Evolutionary conservation across 768 basidiomycete species (phyloP).

Genomic region (Tricholoma furcatifolium): DNA sequence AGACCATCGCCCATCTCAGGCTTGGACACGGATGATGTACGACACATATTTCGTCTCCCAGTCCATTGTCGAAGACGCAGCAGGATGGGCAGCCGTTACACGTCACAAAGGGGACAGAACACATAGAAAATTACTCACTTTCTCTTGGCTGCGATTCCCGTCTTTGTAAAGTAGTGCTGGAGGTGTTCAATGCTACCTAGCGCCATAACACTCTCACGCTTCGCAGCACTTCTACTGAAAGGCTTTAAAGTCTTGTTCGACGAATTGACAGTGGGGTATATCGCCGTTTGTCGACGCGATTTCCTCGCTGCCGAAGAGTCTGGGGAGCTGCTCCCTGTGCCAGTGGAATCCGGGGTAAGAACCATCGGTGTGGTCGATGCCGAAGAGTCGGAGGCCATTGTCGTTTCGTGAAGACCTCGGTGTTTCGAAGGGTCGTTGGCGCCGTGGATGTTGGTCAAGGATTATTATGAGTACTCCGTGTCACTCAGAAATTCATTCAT

Average conservation of each 20-base stretch:
- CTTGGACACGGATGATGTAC: too few species aligned
- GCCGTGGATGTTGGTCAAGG: constrained; percentile 9
- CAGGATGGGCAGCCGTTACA: neutral
- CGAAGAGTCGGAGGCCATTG: constrained; percentile 42
- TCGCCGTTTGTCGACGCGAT: constrained; percentile 66
- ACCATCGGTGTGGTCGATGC: constrained; percentile 50
- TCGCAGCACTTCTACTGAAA: constrained; percentile 88
- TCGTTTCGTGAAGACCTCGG: neutral
- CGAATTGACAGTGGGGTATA: constrained; percentile 74
- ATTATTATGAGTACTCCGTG: neutral
- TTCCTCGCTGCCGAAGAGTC: constrained; percentile 37
- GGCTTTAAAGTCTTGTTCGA: constrained; percentile 76
- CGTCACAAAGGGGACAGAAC: constrained; percentile 6
- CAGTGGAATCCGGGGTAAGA: constrained; percentile 65
- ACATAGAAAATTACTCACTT: constrained; percentile 55
- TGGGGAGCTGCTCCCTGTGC: constrained; percentile 26
- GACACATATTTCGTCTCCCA: too few species aligned
- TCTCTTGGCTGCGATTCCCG: constrained; percentile 70
- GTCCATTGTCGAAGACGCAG: too few species aligned
- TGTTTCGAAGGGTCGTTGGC: neutral
- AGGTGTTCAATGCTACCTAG: constrained; percentile 96
- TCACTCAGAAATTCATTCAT: neutral
- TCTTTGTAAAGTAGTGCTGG: constrained; percentile 93
- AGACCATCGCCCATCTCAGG: too few species aligned
- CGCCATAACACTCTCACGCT: constrained; percentile 91